Conservation (phyloP, 2,329 filamentous ascomycete genomes). For the Cladophialophora exuberans region DNA sequence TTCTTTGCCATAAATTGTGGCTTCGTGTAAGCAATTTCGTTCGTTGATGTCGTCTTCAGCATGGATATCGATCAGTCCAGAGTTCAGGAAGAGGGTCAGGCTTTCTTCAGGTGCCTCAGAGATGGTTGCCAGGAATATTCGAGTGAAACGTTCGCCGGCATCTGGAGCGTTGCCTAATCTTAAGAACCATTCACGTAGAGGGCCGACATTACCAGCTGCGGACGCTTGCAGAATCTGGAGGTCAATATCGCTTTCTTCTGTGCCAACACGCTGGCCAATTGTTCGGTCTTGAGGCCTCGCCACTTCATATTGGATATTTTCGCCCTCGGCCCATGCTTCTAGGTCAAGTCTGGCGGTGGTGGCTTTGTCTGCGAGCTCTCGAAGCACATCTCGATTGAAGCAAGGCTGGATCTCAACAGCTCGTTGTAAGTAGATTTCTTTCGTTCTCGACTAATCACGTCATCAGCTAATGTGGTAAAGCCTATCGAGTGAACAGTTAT, state of each 20-base stretch:
- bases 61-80: slow-evolving; percentile 82
- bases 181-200: slow-evolving; percentile 77
- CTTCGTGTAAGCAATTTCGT: slow-evolving; percentile 92
- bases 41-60: slow-evolving; percentile 98
- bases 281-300: slow-evolving; percentile 45
- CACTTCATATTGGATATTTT: slow-evolving; percentile 81
- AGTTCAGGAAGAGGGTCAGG: slow-evolving; percentile 75
- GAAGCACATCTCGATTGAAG: slow-evolving; percentile 96
- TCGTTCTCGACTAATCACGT: slow-evolving; percentile 75
- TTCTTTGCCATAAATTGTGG: slow-evolving; percentile 87
- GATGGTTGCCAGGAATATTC: slow-evolving; percentile 87
- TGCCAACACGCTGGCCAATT: slow-evolving; percentile 54
- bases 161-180: slow-evolving; percentile 67
- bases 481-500: slow-evolving; percentile 30
- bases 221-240: slow-evolving; percentile 86
- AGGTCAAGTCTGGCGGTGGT: slow-evolving; percentile 95
- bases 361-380: slow-evolving; percentile 92
- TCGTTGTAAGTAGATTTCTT: slow-evolving; percentile 92
- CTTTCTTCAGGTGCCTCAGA: slow-evolving; percentile 80
- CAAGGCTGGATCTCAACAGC: slow-evolving; percentile 97
- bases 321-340: slow-evolving; percentile 95
- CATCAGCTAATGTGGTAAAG: slow-evolving; percentile 43
- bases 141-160: slow-evolving; percentile 75
- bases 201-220: slow-evolving; percentile 75
- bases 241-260: slow-evolving; percentile 88